Evolutionary conservation across 345 rosid species (phyloP), one percentile per base, ranked within the genome.

Genomic region (Leavenworthia alabamica): DNA sequence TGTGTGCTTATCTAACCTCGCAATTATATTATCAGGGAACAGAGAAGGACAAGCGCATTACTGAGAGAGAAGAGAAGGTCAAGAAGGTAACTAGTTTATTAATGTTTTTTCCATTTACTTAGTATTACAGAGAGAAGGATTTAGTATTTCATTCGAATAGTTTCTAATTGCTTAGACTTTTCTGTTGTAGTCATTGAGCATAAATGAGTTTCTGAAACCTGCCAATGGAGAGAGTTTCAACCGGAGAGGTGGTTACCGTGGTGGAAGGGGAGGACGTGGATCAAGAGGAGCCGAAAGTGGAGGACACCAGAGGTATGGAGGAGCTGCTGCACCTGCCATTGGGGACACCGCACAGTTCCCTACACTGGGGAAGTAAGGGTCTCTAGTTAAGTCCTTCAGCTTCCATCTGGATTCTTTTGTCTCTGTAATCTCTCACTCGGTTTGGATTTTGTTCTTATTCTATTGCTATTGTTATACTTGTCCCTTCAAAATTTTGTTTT

Each of bases 141-240:
- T n/a, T 11, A 48, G 4, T 19, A 17, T 23, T 12, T 22, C 7
- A n/a, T 41, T 24, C 4, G 4, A 51, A 20, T 39, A 3, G 28
- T 60, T 13, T 36, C 16, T 36, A 16, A 58, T 51, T 37, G 29
- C 26, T 56, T 23, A 1, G 7, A 19, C 6, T 4, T 35, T 27
- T 36, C 24, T 62, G 41, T 46, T 46, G 16, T 47, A 86, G 95
- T 57, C 86, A 50, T 68, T 86, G 61, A 81, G 75, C 85, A 78
- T 84, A 28, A 82, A 81, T 45, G 90, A 84, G 67, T 86, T 84
- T 75, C 72, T 84, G 80, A 86, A 79, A 76, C 88, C 90, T 44
- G 81, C 80, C 39, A 82, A 83, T 43, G 88, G 88, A 28, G 86
- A 77, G 26, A 78, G 59, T 19, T 67, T 26, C 73, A 70, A 66